phyloP scores from a whole-genome alignment of 352 stramenopile species.

The Globisporangium canariense region DNA sequence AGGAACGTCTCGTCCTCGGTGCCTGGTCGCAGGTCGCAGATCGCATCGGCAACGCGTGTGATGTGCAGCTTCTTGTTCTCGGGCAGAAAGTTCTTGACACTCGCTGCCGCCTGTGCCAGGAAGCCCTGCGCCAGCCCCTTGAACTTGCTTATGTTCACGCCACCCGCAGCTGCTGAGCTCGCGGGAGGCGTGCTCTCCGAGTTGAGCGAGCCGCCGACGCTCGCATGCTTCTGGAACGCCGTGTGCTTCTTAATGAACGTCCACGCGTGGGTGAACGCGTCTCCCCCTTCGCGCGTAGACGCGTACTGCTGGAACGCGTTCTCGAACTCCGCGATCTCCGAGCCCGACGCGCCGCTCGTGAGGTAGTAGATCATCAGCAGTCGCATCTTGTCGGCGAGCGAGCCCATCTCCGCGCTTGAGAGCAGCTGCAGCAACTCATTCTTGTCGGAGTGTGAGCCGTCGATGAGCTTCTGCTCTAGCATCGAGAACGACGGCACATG shows the following conservation, averaged over 20 bases:
- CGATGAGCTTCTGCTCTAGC: conserved; percentile 85
- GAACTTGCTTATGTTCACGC: conserved; percentile 78
- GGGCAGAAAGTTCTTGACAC: conserved; percentile 85
- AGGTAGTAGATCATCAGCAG: conserved; percentile 89
- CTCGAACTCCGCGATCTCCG: conserved; percentile 79
- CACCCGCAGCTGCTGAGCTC: conserved; percentile 16
- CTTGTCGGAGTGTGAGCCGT: conserved; percentile 68
- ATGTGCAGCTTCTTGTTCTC: conserved; percentile 88
- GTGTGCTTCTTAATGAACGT: conserved; percentile 82
- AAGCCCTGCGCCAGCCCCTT: conserved; percentile 82
- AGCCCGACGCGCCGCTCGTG: conserved; percentile 57
- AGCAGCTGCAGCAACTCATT: conserved; percentile 71
- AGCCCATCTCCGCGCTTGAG: conserved; percentile 56
- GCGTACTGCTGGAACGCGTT: conserved; percentile 62
- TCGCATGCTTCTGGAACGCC: conserved; percentile 76
- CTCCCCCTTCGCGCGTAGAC: conserved; percentile 21
- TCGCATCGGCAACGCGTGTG: conserved; percentile 75
- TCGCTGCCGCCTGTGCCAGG: conserved; percentile 71
- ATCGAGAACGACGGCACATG: conserved; percentile 84
- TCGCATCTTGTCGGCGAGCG: conserved; percentile 75
- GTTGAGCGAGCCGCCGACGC: conserved; percentile 49
- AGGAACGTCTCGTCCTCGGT: conserved; percentile 83
- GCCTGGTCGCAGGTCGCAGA: conserved; percentile 77
- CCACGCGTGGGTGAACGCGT: conserved; percentile 58
- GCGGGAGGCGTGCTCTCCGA: conserved; percentile 20